phyloP scores from a whole-genome alignment of 345 rosid species.

The Gossypium longicalyx region DNA sequence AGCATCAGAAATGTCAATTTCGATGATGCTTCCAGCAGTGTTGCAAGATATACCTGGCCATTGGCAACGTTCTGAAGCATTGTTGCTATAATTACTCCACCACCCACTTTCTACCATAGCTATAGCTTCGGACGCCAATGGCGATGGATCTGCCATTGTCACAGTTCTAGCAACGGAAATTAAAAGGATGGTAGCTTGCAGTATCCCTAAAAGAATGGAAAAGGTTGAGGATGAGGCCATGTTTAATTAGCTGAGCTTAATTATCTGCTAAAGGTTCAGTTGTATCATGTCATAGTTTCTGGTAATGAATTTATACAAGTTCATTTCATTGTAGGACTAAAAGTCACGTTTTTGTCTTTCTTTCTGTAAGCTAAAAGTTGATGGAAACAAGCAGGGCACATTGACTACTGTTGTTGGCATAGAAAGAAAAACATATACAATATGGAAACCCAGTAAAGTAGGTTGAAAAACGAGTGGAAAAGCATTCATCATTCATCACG shows the following conservation, averaged over 20 bases:
- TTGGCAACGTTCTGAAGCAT: not conserved
- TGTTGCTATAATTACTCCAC: not conserved
- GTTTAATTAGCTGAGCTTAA: not conserved
- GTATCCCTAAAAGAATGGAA: not conserved
- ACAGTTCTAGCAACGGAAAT: not conserved
- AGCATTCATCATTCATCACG: no score
- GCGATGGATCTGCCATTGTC: not conserved
- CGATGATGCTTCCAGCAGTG: not conserved
- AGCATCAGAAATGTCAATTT: not conserved
- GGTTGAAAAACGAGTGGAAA: no score
- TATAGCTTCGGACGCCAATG: not conserved
- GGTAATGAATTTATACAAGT: no score
- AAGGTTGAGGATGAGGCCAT: not conserved
- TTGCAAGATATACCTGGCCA: not conserved
- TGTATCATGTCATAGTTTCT: not conserved
- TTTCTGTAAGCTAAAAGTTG: no score
- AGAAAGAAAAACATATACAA: no score
- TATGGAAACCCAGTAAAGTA: no score
- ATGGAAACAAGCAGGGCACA: no score
- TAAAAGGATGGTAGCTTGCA: not conserved
- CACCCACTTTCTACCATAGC: conserved; percentile 1
- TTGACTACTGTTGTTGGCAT: no score
- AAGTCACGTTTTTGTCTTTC: no score
- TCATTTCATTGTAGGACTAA: no score
- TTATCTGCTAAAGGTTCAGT: not conserved